Evolutionary conservation across 2,329 filamentous ascomycete genomes (phyloP).

Genomic region (Calonectria honghensis): DNA sequence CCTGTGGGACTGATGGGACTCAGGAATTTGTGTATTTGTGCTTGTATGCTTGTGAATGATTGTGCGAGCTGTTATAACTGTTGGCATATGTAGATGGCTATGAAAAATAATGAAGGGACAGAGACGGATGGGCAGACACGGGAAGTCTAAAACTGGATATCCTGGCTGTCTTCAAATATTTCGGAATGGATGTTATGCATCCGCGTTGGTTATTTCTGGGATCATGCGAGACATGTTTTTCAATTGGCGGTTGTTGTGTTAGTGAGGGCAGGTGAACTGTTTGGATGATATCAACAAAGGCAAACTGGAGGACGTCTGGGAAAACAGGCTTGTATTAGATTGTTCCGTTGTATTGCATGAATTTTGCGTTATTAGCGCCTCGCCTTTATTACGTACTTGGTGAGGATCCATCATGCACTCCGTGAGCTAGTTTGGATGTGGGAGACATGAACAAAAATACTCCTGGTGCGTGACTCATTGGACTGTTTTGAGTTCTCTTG

Average conservation of each 20-base stretch:
- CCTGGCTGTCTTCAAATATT: background rate
- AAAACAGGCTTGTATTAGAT: background rate
- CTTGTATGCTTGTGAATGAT: conserved; percentile 1
- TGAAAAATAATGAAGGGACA: background rate
- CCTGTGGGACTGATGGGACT: conserved; percentile 28
- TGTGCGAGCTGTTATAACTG: background rate
- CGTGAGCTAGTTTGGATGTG: background rate
- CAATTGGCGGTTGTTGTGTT: background rate
- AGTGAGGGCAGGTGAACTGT: background rate
- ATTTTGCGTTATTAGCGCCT: background rate
- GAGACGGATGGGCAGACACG: background rate
- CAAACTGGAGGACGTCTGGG: background rate
- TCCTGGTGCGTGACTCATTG: background rate
- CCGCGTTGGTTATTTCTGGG: background rate
- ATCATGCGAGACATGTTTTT: background rate
- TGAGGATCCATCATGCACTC: conserved; percentile 6
- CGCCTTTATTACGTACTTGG: background rate
- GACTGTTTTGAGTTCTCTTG: background rate
- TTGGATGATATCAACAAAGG: background rate
- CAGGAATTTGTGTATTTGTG: conserved; percentile 4
- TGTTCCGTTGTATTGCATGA: conserved; percentile 12
- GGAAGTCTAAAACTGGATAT: background rate
- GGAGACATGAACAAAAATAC: background rate
- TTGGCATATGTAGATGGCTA: background rate
- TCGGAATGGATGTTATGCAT: conserved; percentile 25